phyloP scores from a whole-genome alignment of 2,329 filamentous ascomycete genomes.

The Phoma herbarum region DNA sequence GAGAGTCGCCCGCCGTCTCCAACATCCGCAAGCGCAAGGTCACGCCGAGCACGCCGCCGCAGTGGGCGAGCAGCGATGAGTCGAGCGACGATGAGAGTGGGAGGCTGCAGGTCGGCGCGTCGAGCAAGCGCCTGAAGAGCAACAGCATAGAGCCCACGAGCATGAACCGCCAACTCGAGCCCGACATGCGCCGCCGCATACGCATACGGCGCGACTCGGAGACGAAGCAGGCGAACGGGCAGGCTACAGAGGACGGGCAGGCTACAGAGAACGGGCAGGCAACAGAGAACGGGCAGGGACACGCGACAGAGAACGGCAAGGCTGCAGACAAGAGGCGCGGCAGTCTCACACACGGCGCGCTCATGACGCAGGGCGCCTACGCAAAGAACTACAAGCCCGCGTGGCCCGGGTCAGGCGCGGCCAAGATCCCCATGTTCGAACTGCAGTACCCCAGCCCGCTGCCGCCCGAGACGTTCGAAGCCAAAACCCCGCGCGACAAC shows the following conservation, averaged over 20 bases:
- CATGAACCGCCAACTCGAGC: conserved; percentile 50
- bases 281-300: conserved; percentile 3
- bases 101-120: conserved; percentile 35
- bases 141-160: conserved; percentile 48
- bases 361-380: conserved; percentile 52
- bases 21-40: conserved; percentile 46
- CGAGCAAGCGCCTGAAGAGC: conserved; percentile 49
- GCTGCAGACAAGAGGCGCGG: conserved; percentile 18
- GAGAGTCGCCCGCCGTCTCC: conserved; percentile 40
- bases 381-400: conserved; percentile 61
- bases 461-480: conserved; percentile 66
- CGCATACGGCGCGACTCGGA: conserved; percentile 33
- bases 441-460: conserved; percentile 85
- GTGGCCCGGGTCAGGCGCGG: conserved; percentile 53
- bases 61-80: conserved; percentile 45
- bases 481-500: conserved; percentile 36
- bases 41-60: conserved; percentile 46
- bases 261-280: conserved; percentile 17
- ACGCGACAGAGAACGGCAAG: conserved; percentile 17
- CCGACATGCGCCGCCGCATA: conserved; percentile 47
- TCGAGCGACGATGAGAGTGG: conserved; percentile 42
- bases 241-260: conserved; percentile 7
- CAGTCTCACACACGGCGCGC: conserved; percentile 52
- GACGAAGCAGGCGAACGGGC: not conserved
- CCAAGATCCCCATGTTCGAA: conserved; percentile 63